Evolutionary conservation across 352 stramenopile genomes (phyloP).

Genomic region (Globisporangium solare): DNA sequence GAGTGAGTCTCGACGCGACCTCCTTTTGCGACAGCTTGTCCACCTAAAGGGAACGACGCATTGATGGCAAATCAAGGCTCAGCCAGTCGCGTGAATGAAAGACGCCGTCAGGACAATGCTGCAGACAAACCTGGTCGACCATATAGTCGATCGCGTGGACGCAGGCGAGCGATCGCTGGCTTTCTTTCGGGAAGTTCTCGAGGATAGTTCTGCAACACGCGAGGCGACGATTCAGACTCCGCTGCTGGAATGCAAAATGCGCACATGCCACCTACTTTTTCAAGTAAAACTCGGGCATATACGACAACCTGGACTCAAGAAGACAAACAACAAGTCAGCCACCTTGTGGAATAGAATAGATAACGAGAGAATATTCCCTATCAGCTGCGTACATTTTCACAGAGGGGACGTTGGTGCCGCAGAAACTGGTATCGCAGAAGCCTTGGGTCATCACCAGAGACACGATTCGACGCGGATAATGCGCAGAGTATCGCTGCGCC

Average conservation of each 20-base stretch:
- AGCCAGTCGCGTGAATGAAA: not conserved
- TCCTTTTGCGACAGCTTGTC: constrained; percentile 57
- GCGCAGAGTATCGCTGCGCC: constrained; percentile 42
- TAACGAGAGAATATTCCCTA: no score
- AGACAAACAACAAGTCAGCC: no score
- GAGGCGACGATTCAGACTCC: not conserved
- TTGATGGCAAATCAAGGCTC: not conserved
- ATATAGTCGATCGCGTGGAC: constrained; percentile 61
- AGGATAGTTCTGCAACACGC: constrained; percentile 49
- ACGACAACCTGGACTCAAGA: constrained; percentile 34
- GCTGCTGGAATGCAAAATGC: no score
- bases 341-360: no score
- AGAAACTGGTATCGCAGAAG: constrained; percentile 51
- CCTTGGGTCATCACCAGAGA: constrained; percentile 63
- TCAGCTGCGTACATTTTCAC: constrained; percentile 46
- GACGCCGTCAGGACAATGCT: not conserved
- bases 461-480: constrained; percentile 51
- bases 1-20: constrained; percentile 56
- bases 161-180: constrained; percentile 18
- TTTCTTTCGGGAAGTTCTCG: constrained; percentile 40
- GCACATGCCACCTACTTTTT: constrained; percentile 36
- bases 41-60: constrained; percentile 21
- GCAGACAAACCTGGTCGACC: constrained; percentile 43
- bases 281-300: constrained; percentile 71
- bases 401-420: constrained; percentile 38